Evolutionary conservation across 2,329 filamentous ascomycete species (phyloP), one percentile per base, ranked within the genome.

Genomic region (Hypoxylon sp.): DNA sequence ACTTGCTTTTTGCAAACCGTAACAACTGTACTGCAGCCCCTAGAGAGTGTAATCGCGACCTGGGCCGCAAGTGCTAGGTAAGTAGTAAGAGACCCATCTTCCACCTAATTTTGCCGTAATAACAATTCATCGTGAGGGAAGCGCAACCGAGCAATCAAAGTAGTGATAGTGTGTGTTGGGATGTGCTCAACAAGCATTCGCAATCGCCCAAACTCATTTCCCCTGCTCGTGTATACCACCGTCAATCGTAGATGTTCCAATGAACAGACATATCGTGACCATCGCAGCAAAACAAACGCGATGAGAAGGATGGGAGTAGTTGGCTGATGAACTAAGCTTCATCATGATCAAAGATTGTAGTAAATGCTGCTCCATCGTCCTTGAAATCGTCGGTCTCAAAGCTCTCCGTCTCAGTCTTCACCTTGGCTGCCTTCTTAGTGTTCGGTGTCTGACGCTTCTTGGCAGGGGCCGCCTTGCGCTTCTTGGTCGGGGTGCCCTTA

Each of bases 401-500:
- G 14, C 46, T 30, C 1, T 50, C 27, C 11, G n/a, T 3, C 8
- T 54, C 50, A 20, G 31, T 27, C 50, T 54, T 57, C 25, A 17
- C 25, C 44, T 60, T 40, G 4, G 48, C 7, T 3, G 25, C 27
- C 3, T 54, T 27, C 22, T 6, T 20, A 6, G 22, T 27, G 31
- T n/a, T 20, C 30, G 56, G 7, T 1, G n/a, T 31, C 17, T 27
- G 14, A 8, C 53, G 53, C 44, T 50, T 59, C 44, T 56, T 60
- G 8, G 3, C 42, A 3, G 30, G 20, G 4, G 20, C 13, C 5
- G 6, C 13, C 56, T 55, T 56, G 31, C 56, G 49, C 37, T 61
- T 60, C 63, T 61, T 66, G 25, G 31, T 13, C 3, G 50, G 42
- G 2, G 63, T 49, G 30, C n/a, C 27, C 31, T 61, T 56, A 48